phyloP scores from a whole-genome alignment of 495 filamentous ascomycete species.

The Wilcoxina mikolae region DNA sequence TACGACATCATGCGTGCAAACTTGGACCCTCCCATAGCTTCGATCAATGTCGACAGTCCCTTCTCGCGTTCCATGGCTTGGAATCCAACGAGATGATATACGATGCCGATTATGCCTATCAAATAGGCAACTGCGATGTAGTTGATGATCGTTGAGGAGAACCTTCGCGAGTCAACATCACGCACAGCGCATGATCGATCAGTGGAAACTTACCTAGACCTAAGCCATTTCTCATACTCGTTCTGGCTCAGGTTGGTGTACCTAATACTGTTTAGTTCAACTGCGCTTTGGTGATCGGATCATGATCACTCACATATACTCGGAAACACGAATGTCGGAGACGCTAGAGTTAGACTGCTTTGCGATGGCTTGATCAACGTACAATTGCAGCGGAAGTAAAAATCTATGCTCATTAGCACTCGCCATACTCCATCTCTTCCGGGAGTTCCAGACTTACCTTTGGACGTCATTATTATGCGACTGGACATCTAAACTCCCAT shows the following conservation, averaged over 20 bases:
- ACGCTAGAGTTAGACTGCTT: constrained; percentile 11
- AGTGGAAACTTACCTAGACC: constrained; percentile 22
- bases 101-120: constrained; percentile 50
- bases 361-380: constrained; percentile 60
- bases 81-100: constrained; percentile 63
- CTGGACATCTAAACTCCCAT: constrained; percentile 41
- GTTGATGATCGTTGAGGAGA: constrained; percentile 53
- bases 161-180: constrained; percentile 31
- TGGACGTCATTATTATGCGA: constrained; percentile 50
- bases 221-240: constrained; percentile 46
- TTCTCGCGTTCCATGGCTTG: constrained; percentile 63
- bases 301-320: no score
- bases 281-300: no score
- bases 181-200: not conserved
- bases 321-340: constrained; percentile 33
- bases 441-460: constrained; percentile 36
- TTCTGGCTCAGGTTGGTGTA: constrained; percentile 54
- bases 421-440: not conserved
- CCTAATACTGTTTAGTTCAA: no score
- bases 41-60: constrained; percentile 64
- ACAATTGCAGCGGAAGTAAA: constrained; percentile 59
- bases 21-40: constrained; percentile 73
- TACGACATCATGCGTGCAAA: constrained; percentile 49
- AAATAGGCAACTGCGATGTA: constrained; percentile 55
- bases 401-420: constrained; percentile 5